Evolutionary conservation across 2,329 filamentous ascomycete genomes (phyloP), one percentile per base, ranked within the genome.

Genomic region (Cladophialophora immunda): DNA sequence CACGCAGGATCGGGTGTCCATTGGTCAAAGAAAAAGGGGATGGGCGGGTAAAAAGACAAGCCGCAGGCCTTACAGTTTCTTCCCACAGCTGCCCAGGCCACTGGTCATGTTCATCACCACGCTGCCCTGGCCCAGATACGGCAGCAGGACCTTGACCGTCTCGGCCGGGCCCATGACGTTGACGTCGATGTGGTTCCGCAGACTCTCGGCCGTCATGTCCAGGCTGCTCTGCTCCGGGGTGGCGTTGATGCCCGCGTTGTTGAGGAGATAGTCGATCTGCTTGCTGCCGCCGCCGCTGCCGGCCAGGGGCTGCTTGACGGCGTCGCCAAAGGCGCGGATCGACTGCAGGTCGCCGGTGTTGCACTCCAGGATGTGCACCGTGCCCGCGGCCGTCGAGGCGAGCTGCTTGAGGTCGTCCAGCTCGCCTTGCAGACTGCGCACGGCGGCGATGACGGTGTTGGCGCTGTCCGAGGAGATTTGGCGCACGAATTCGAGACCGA

Each of bases 101-200:
- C 68, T 72, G 8, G 66, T 70, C 2, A 59, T 59, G 13, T 66
- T 67, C 19, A 63, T 47, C 3, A 66, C 38, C 36, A 75, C 70
- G 4, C 64, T 56, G 0, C 73, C 70, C 2, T 65, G 22, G 2
- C 69, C 65, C 1, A 78, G 71, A 2, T 74, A 61, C 4, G 72
- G 74, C 7, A 69, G 58, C 41, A 76, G 73, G 1, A 71, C 71
- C 7, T 78, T 73, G 3, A 75, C 75, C 2, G 73, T 62, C 32
- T 70, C 65, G 0, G 73, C 70, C 1, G 75, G 73, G 11, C 76
- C 75, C 56, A 74, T 69, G 5, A 76, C 72, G 41, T 79, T 79
- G 11, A 74, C 70, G 9, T 74, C 71, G 17, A 74, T 65, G 59
- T 52, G 64, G 53, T 30, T 56, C 52, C 32, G 52, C 27, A 66